phyloP scores from a whole-genome alignment of 768 basidiomycete genomes.

The Serendipita indica region DNA sequence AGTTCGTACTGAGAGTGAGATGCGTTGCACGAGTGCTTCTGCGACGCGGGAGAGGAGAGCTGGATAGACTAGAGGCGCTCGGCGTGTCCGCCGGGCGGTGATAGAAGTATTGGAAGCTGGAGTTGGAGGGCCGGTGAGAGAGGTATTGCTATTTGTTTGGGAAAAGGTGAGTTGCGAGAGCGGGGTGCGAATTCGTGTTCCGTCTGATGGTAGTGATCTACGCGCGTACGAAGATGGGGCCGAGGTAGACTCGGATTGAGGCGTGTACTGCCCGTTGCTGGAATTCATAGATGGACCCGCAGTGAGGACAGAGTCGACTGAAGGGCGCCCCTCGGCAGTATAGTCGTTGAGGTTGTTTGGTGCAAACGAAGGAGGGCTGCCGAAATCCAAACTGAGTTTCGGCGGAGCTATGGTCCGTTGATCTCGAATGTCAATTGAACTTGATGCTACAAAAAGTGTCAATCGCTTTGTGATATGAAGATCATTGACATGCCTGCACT shows the following conservation, averaged over 20 bases:
- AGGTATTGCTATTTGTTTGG: not conserved
- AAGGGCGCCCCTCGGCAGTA: not conserved
- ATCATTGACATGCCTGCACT: no score
- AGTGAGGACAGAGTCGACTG: not conserved
- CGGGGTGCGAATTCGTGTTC: slow-evolving; percentile 18
- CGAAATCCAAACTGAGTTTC: not conserved
- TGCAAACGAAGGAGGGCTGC: not conserved
- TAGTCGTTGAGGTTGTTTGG: not conserved
- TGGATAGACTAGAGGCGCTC: slow-evolving; percentile 79
- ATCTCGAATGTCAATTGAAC: no score
- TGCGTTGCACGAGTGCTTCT: slow-evolving; percentile 77
- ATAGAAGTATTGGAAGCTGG: slow-evolving; percentile 24
- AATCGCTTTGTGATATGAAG: no score
- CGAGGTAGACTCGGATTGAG: slow-evolving; percentile 12
- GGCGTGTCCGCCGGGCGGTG: slow-evolving; percentile 26
- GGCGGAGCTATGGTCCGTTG: not conserved
- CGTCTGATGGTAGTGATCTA: slow-evolving; percentile 19
- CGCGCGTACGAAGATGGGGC: slow-evolving; percentile 16
- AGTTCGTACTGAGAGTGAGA: slow-evolving; percentile 58
- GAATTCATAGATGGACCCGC: not conserved
- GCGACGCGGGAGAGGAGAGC: slow-evolving; percentile 90
- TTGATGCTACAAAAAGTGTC: no score
- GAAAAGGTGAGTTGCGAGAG: slow-evolving; percentile 17
- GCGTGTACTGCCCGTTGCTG: slow-evolving; percentile 1
- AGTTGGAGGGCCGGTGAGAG: slow-evolving; percentile 22